Base-by-base conservation (phyloP, 179 eudicot genomes). In the Pouteria campechiana region DNA sequence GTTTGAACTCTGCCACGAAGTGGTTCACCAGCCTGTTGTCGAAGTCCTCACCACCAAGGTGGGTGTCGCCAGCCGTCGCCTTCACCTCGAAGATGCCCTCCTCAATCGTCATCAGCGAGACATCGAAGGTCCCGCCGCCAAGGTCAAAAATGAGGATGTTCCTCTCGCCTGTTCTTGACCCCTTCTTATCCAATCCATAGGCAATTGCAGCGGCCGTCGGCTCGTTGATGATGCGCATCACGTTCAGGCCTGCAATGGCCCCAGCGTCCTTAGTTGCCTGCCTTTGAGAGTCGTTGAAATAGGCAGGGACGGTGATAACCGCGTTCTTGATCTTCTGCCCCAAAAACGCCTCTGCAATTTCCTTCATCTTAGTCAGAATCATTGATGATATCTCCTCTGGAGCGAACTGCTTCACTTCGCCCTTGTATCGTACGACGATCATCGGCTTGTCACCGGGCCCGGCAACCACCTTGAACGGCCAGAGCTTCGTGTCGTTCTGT, bases 261-360 rank as follows among this genome's bases (percentile, higher is more conserved):
- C 61, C 61, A 12, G 61, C 61, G 17, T 56, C 61, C 34, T 56
- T 56, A 0, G 61, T 56, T 0, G 61, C 61, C 10, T 56, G 61
- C n/a, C 61, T 33, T 25, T 56, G 61, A 3, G 61, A 56, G 7
- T 56, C 61, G 6, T 56, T 57, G 15, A 57, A 57, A 46, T 57
- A 57, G 1, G 62, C 62, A 0, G 62, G 62, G 4, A 57, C 62
- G 0, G 62, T 57, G 6, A 57, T 3, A 12, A 57, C 62, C 0
- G 55, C 62, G 23, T 57, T 48, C 6, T 57, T 34, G 1, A 56
- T 29, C 11, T 12, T 17, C 3, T 57, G 62, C 3, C 62, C 62
- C 27, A 57, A 6, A 35, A 24, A 56, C 1, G 62, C 55, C 35
- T 57, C 62, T 0, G 62, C 62, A 8, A 40, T 9, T 41, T 57